These are phyloP conservation scores for Xylariaceae sp. DNA, from an alignment of 2,329 filamentous ascomycete genomes.

Conservation along the genomic window DNA sequence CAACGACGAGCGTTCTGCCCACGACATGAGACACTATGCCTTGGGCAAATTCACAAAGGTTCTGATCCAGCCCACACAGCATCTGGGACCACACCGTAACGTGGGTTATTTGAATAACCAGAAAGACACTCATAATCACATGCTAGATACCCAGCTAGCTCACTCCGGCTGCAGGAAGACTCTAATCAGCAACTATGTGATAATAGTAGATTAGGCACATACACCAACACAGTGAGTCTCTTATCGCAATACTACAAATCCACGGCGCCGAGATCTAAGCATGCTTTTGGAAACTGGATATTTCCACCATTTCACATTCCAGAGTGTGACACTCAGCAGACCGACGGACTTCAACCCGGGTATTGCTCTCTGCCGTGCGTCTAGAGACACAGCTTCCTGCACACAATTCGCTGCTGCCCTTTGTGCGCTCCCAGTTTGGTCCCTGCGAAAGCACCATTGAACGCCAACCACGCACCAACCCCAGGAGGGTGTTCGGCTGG, in stretches of 20 bases:
- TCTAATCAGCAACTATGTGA: too few species aligned
- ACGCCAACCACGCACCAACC: constrained; percentile 14
- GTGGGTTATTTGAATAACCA: too few species aligned
- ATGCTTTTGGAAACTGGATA: constrained; percentile 4
- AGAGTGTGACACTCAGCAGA: constrained; percentile 10
- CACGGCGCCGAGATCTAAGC: constrained; percentile 1
- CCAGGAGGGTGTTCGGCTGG: constrained; percentile 3
- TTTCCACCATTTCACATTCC: constrained; percentile 1
- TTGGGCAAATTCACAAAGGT: too few species aligned
- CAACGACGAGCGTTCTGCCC: too few species aligned
- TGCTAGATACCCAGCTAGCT: too few species aligned
- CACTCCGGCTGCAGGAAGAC: too few species aligned
- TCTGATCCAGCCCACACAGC: too few species aligned
- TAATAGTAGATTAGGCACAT: too few species aligned
- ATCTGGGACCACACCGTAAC: too few species aligned
- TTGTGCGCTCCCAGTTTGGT: constrained; percentile 21
- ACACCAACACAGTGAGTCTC: too few species aligned
- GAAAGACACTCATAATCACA: too few species aligned
- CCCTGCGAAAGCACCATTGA: constrained; percentile 10
- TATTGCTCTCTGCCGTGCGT: constrained; percentile 23
- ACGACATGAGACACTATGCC: too few species aligned
- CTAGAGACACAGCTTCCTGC: constrained; percentile 23
- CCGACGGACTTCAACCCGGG: constrained; percentile 14
- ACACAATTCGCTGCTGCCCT: constrained; percentile 25
- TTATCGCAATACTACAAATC: constrained; percentile 2